Base-by-base conservation (phyloP, 805 yeast genomes). In the Metschnikowia drakensbergensis region DNA sequence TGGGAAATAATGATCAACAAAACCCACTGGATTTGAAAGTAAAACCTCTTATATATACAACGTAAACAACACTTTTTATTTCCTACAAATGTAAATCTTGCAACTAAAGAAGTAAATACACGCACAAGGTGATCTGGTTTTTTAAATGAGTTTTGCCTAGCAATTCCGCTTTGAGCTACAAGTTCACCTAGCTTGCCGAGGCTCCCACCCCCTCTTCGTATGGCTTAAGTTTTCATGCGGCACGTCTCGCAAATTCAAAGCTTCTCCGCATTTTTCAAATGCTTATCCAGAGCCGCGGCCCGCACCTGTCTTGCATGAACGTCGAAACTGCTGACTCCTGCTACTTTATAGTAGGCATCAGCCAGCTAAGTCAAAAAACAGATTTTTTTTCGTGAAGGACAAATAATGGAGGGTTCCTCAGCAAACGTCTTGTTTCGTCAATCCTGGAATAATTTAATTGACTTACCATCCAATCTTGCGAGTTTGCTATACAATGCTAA, bases 401-500 rank as follows among this genome's bases (percentile, higher is more conserved):
- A 17, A 32, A 26, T 7, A 31, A 72, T 72, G 77, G 76, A 72
- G 37, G 67, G 68, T 35, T 66, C 65, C 45, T 57, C 59, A 47
- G 70, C 64, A 3, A 59, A 51, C 9, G 51, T 70, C 11, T 58
- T 54, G 8, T 63, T 59, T 51, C 60, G 67, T 39, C 66, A 68
- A 25, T 58, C 67, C 31, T 58, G 81, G 55, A 74, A 79, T 26
- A 79, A 80, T 51, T 67, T 83, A 38, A 79, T 79, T 28, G 79
- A 79, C 53, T 65, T 84, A 31, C 88, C 89, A 0, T 61, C 75
- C 1, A 65, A 70, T 27, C 54, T 81, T 17, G 65, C 79, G 4
- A 65, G 69, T 31, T 59, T 75, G 42, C 64, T 83, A 26, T 74
- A 72, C 59, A 70, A 72, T 52, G 79, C 84, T 5, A 75, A 77